Conservation (phyloP, 768 basidiomycete genomes). For the Macrolepiota dolichaula region DNA sequence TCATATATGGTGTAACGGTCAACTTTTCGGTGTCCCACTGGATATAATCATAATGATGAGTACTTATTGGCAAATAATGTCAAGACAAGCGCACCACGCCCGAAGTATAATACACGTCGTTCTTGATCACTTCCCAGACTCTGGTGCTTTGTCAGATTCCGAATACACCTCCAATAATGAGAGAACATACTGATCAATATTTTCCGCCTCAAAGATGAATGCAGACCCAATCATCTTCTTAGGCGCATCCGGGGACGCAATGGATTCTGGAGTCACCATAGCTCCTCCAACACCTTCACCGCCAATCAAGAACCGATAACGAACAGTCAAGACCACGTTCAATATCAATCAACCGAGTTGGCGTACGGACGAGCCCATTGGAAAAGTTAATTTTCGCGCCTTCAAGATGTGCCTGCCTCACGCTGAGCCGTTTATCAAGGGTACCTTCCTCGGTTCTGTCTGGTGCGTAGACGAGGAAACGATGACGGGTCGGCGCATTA, state of each 20-base stretch:
- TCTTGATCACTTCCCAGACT: constrained; percentile 35
- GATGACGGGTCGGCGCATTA: constrained; percentile 17
- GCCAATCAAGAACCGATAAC: not conserved
- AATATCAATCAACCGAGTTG: not conserved
- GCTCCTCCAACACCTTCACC: constrained; percentile 54
- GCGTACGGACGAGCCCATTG: constrained; percentile 51
- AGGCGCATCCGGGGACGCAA: constrained; percentile 37
- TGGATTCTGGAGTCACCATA: constrained; percentile 56
- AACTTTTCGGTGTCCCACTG: constrained; percentile 61
- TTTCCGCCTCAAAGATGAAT: constrained; percentile 52
- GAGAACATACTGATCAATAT: constrained; percentile 41
- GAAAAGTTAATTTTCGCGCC: constrained; percentile 36
- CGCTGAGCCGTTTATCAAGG: constrained; percentile 51
- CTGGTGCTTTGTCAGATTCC: constrained; percentile 18
- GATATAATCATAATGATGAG: not conserved
- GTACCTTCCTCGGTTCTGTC: constrained; percentile 60
- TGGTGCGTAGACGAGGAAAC: constrained; percentile 58
- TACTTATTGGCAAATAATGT: not conserved
- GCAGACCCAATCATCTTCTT: constrained; percentile 63
- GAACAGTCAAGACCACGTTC: not conserved
- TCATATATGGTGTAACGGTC: constrained; percentile 42
- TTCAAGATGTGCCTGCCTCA: constrained; percentile 50
- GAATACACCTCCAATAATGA: constrained; percentile 9
- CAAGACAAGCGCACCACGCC: constrained; percentile 32
- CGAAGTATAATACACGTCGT: constrained; percentile 38